These are phyloP conservation scores for Haplosporangium sp. DNA, from an alignment of 371 early-diverging fungal species.

Conservation along the genomic window DNA sequence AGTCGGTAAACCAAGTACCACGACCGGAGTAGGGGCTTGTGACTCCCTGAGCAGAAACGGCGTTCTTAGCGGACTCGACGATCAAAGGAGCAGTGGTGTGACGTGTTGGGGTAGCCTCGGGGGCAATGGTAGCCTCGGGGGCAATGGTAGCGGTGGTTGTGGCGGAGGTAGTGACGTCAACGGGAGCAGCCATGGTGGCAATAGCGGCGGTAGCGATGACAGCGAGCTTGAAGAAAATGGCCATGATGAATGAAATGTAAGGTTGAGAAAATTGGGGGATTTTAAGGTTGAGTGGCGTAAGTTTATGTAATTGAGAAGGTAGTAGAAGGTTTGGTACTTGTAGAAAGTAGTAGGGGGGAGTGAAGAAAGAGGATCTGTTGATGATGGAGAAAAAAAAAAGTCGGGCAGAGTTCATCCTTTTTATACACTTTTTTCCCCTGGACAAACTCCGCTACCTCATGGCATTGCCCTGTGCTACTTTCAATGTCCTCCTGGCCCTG, in stretches of 20 bases:
- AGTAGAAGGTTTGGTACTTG: slow-evolving; percentile 1
- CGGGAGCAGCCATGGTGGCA: slow-evolving; percentile 32
- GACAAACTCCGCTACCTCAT: slow-evolving; percentile 1
- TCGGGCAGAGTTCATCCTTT: neutral
- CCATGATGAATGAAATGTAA: slow-evolving; percentile 20
- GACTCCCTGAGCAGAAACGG: slow-evolving; percentile 9
- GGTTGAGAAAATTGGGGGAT: neutral
- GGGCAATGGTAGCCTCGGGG: slow-evolving; percentile 16
- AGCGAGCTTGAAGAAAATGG: slow-evolving; percentile 44
- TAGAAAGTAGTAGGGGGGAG: slow-evolving; percentile 8
- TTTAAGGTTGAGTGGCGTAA: neutral
- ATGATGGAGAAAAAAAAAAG: neutral
- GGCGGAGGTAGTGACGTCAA: slow-evolving; percentile 23
- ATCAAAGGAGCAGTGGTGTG: slow-evolving; percentile 25
- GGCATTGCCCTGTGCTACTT: neutral
- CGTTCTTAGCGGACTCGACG: slow-evolving; percentile 1
- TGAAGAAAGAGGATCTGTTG: neutral
- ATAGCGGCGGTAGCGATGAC: slow-evolving; percentile 39
- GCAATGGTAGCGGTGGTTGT: slow-evolving; percentile 8
- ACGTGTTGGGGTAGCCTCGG: slow-evolving; percentile 10
- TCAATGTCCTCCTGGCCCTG: neutral
- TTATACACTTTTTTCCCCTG: slow-evolving; percentile 7
- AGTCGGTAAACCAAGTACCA: slow-evolving; percentile 40
- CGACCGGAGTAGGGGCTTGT: slow-evolving; percentile 20
- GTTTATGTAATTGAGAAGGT: no score